Conservation (phyloP, 2,329 filamentous ascomycete genomes). For the Fusarium proliferatum region DNA sequence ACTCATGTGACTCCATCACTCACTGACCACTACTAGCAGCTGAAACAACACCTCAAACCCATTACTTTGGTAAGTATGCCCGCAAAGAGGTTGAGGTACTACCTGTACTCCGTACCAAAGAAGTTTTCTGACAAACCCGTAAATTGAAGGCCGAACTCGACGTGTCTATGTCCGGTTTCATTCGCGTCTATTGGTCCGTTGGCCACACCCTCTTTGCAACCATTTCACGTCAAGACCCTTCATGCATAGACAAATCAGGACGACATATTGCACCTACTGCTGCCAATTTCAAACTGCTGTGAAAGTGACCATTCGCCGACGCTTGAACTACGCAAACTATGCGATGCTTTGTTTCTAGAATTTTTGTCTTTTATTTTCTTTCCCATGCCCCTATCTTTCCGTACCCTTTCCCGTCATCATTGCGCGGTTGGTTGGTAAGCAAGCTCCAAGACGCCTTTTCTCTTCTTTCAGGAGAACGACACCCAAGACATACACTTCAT, state of each 20-base stretch:
- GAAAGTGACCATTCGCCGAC: conserved; percentile 1
- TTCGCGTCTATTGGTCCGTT: conserved; percentile 27
- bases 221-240: conserved; percentile 28
- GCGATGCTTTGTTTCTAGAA: conserved; percentile 10
- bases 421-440: conserved; percentile 25
- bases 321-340: not conserved
- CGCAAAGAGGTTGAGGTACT: not conserved
- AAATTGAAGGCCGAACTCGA: conserved; percentile 26
- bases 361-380: conserved; percentile 23
- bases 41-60: conserved; percentile 3
- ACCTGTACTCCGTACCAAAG: not conserved
- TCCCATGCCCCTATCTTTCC: conserved; percentile 6
- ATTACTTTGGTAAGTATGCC: not conserved
- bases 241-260: conserved; percentile 28
- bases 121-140: not conserved
- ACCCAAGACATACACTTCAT: conserved; percentile 54
- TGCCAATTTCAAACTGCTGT: not conserved
- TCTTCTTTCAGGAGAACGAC: conserved; percentile 59
- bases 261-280: not conserved
- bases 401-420: conserved; percentile 39
- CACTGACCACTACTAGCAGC: not conserved
- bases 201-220: conserved; percentile 3
- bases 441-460: conserved; percentile 41
- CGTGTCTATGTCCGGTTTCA: conserved; percentile 32
- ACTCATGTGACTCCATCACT: conserved; percentile 27